These are phyloP conservation scores for Didymella sp. DNA, from an alignment of 2,329 filamentous ascomycete species.

Conservation along the genomic window DNA sequence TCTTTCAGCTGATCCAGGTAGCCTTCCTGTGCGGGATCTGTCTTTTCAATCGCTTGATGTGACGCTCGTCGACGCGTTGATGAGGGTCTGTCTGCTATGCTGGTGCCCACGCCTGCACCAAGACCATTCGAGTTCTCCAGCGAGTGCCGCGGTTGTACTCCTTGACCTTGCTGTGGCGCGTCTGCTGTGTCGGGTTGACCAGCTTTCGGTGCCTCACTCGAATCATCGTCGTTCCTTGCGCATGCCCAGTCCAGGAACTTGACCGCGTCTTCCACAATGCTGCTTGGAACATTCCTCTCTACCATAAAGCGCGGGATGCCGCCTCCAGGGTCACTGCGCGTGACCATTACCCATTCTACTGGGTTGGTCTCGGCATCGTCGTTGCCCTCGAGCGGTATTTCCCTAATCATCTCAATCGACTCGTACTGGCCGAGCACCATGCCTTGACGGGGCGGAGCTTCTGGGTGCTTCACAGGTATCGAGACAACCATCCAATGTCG, in stretches of 20 bases:
- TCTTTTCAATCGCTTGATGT: constrained; percentile 22
- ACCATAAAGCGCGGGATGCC: constrained; percentile 90
- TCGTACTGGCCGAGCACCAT: constrained; percentile 88
- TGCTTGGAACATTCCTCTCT: constrained; percentile 83
- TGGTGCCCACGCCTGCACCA: constrained; percentile 47
- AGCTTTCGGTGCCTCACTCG: constrained; percentile 33
- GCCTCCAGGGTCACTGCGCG: constrained; percentile 84
- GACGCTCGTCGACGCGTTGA: constrained; percentile 32
- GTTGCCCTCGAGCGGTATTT: constrained; percentile 66
- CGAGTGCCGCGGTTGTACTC: constrained; percentile 32
- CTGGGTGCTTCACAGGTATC: constrained; percentile 79
- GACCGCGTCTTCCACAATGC: constrained; percentile 77
- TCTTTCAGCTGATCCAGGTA: constrained; percentile 24
- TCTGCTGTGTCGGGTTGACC: constrained; percentile 31
- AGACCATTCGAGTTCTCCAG: constrained; percentile 45
- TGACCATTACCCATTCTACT: constrained; percentile 93
- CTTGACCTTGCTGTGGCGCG: constrained; percentile 23
- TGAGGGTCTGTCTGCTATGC: constrained; percentile 44
- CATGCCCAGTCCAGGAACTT: constrained; percentile 85
- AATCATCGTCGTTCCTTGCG: constrained; percentile 54
- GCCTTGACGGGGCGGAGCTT: constrained; percentile 71
- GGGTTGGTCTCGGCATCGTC: constrained; percentile 64
- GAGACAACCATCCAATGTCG: constrained; percentile 87
- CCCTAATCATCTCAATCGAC: constrained; percentile 88
- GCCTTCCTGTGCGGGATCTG: constrained; percentile 17